phyloP scores from a whole-genome alignment of 2,329 filamentous ascomycete genomes.

The Colletotrichum camelliae region DNA sequence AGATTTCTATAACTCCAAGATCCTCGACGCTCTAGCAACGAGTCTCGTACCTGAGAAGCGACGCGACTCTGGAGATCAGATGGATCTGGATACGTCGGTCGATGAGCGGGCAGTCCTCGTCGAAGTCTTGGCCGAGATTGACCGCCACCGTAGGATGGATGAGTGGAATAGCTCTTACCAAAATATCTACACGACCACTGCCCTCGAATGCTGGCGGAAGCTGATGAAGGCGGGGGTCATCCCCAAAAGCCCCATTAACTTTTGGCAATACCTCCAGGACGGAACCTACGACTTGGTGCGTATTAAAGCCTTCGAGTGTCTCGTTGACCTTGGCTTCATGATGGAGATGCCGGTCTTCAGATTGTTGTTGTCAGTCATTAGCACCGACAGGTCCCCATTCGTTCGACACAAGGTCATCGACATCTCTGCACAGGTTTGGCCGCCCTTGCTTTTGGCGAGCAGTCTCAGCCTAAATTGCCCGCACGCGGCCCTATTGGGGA shows the following conservation, averaged over 20 bases:
- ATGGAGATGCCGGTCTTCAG: constrained; percentile 59
- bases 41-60: constrained; percentile 58
- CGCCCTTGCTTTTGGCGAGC: constrained; percentile 68
- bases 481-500: constrained; percentile 24
- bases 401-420: constrained; percentile 66
- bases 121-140: constrained; percentile 65
- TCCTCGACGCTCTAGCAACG: constrained; percentile 69
- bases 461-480: constrained; percentile 44
- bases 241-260: constrained; percentile 56
- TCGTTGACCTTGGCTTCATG: constrained; percentile 68
- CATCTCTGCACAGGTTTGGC: constrained; percentile 64
- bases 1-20: constrained; percentile 82
- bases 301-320: constrained; percentile 68
- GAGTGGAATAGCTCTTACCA: constrained; percentile 73
- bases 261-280: constrained; percentile 69
- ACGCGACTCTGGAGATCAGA: constrained; percentile 40
- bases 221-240: constrained; percentile 71
- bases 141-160: constrained; percentile 70
- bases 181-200: constrained; percentile 69
- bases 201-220: constrained; percentile 64
- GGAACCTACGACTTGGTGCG: constrained; percentile 67
- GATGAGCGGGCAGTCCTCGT: constrained; percentile 55
- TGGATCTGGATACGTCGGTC: constrained; percentile 37
- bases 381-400: constrained; percentile 68
- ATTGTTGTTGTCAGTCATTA: constrained; percentile 62